Percentiles rank a stretch among this genome's conserved stretches.
phyloP scores from a whole-genome alignment of 306 rosid species.

The Hippophae rhamnoides region DNA sequence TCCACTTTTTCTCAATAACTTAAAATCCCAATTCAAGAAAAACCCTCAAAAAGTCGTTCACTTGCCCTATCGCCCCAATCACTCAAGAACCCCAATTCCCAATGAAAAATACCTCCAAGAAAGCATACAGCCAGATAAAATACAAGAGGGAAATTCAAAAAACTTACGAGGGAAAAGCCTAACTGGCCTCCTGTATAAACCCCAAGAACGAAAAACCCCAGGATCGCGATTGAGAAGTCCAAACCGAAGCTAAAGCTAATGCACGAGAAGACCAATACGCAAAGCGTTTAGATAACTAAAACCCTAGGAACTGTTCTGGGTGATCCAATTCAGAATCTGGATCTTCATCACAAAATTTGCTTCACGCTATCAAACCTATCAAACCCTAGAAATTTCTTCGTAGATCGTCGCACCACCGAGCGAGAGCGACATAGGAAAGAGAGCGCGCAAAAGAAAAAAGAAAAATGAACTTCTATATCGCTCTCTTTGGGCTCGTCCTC shows the following conservation, averaged over 20 bases:
- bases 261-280: conserved; percentile 16
- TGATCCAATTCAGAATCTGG: conserved; percentile 56
- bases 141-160: conserved; percentile 9
- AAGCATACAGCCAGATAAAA: conserved; percentile 7
- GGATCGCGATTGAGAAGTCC: conserved; percentile 35
- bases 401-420: conserved; percentile 24
- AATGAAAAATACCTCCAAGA: conserved; percentile 15
- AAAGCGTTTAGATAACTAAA: conserved; percentile 16
- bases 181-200: conserved; percentile 29
- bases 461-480: conserved; percentile 3
- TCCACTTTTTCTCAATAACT: conserved; percentile 12
- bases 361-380: conserved; percentile 18
- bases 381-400: conserved; percentile 51
- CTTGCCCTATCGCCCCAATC: conserved; percentile 2
- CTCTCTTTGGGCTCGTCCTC: conserved; percentile 15
- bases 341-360: conserved; percentile 34
- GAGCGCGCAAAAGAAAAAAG: conserved; percentile 4
- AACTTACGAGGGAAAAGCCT: conserved; percentile 14
- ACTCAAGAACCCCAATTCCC: conserved; percentile 12
- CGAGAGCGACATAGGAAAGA: conserved; percentile 2
- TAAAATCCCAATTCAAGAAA: conserved; percentile 10
- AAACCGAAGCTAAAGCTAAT: conserved; percentile 26
- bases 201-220: conserved; percentile 30
- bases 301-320: conserved; percentile 25
- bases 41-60: conserved; percentile 5